These are phyloP conservation scores for Colletotrichum sp. DNA, from an alignment of 2,329 filamentous ascomycete species.

Conservation along the genomic window DNA sequence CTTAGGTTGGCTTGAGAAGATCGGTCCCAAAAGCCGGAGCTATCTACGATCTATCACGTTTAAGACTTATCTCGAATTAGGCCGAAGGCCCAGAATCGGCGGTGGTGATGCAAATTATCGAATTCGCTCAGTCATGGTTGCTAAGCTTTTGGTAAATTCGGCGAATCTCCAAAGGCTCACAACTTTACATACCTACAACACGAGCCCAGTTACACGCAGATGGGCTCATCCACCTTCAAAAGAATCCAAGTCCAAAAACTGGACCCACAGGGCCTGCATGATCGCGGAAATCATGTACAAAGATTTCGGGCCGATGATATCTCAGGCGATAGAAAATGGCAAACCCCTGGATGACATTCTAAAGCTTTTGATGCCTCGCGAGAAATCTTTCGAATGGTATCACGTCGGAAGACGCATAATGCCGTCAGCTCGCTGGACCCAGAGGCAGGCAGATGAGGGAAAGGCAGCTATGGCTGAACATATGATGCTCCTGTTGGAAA, in stretches of 20 bases:
- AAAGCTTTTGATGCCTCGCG: not conserved
- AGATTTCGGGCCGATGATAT: not conserved
- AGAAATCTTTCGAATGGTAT: not conserved
- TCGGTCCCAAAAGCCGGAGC: not conserved
- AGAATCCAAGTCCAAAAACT: not conserved
- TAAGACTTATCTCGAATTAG: not conserved
- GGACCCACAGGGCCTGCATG: not conserved
- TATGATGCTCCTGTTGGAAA: not conserved
- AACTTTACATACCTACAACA: not conserved
- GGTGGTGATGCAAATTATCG: not conserved
- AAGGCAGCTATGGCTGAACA: not conserved
- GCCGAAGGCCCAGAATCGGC: accelerated
- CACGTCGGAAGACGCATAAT: too few relatives aligned
- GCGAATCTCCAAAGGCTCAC: not conserved
- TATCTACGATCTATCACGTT: not conserved
- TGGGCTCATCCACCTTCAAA: not conserved
- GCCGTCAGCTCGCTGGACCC: not conserved
- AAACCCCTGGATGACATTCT: not conserved
- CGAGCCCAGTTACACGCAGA: accelerated
- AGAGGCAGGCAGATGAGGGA: not conserved
- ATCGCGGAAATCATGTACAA: not conserved
- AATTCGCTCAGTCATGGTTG: not conserved
- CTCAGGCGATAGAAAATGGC: not conserved
- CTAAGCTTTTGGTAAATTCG: not conserved
- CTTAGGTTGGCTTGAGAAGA: not conserved